Percentiles rank a stretch among this genome's conserved stretches.
phyloP scores from a whole-genome alignment of 805 yeast species.

The Kodamaea sagamina region DNA sequence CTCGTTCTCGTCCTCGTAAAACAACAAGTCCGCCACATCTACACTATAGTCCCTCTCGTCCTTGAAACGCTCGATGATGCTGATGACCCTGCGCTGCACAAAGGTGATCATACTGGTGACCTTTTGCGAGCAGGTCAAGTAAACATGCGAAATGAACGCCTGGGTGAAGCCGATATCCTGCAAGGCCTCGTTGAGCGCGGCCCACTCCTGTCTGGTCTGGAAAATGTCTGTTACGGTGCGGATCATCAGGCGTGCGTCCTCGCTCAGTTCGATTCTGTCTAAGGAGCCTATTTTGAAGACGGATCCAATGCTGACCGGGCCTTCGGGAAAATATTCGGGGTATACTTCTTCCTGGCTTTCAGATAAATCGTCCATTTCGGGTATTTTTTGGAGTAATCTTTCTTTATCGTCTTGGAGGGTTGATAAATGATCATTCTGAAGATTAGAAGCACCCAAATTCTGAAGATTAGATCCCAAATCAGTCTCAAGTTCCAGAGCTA shows the following conservation, averaged over 20 bases:
- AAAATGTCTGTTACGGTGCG: conserved; percentile 4
- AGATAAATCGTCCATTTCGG: background rate
- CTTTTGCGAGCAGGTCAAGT: conserved; percentile 14
- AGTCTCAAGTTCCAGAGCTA: too few species aligned
- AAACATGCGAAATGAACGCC: conserved; percentile 14
- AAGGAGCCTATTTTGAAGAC: background rate
- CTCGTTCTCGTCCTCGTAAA: too few species aligned
- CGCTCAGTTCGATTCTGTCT: background rate
- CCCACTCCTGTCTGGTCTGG: background rate
- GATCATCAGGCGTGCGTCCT: conserved; percentile 6
- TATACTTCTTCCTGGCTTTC: background rate
- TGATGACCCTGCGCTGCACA: background rate
- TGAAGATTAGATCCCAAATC: too few species aligned
- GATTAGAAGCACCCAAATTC: too few species aligned
- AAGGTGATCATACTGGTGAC: conserved; percentile 6
- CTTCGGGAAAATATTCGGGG: background rate
- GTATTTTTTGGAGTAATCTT: background rate
- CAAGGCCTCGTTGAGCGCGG: background rate
- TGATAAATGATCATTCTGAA: too few species aligned
- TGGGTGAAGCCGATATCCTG: conserved; percentile 15
- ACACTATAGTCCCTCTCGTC: background rate
- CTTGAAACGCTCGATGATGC: background rate
- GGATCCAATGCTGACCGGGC: background rate
- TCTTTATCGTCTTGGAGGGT: too few species aligned
- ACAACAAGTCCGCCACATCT: background rate